phyloP scores from a whole-genome alignment of 495 filamentous ascomycete species.

The Aspergillus ellipticus region DNA sequence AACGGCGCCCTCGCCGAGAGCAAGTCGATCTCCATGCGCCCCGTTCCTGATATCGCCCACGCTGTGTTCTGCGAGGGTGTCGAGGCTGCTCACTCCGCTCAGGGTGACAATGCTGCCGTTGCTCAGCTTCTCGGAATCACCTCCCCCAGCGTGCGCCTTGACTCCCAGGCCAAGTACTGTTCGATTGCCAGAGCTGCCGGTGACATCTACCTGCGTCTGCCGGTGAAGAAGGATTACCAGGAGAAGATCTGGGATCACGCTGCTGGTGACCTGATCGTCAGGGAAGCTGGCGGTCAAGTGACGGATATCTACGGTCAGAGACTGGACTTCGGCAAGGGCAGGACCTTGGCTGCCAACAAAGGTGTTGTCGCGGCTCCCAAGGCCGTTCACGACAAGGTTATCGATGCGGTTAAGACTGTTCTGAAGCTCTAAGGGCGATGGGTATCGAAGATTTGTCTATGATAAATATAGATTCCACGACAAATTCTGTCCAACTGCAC shows the following conservation, averaged over 20 bases:
- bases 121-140: constrained; percentile 82
- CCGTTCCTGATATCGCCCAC: constrained; percentile 64
- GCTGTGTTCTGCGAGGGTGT: constrained; percentile 95
- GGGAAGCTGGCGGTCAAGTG: constrained; percentile 89
- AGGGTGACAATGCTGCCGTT: constrained; percentile 81
- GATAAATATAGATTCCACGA: constrained; percentile 10
- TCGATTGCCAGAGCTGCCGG: constrained; percentile 93
- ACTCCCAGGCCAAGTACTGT: constrained; percentile 97
- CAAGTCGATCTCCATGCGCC: constrained; percentile 72
- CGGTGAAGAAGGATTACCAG: constrained; percentile 78
- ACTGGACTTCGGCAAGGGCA: constrained; percentile 80
- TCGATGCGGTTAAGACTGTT: constrained; percentile 78
- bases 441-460: constrained; percentile 9
- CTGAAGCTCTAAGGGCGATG: constrained; percentile 49
- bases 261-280: constrained; percentile 89
- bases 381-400: constrained; percentile 68
- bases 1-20: constrained; percentile 54
- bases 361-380: constrained; percentile 86
- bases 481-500: constrained; percentile 23
- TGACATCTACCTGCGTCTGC: constrained; percentile 88
- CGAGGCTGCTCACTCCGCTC: constrained; percentile 84
- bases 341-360: constrained; percentile 84
- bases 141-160: constrained; percentile 80
- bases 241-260: constrained; percentile 99
- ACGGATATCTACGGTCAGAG: constrained; percentile 77